Conservation (phyloP, 129 eudicot species). For the Chrysanthemum lavandulifolium region DNA sequence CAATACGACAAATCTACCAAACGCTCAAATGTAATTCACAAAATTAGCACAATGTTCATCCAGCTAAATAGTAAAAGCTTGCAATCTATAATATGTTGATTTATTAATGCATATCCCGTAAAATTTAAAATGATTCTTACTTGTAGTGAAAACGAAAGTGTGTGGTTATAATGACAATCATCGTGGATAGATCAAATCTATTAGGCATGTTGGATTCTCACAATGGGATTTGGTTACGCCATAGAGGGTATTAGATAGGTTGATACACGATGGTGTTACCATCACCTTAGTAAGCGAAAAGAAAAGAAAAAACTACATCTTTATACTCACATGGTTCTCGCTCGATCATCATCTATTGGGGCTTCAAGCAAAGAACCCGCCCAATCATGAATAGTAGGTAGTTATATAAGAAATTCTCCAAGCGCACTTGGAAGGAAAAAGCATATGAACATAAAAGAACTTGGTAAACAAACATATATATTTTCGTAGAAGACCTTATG, state of each 20-base stretch:
- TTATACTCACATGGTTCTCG: constrained; percentile 58
- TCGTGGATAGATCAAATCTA: constrained; percentile 85
- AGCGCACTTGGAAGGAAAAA: constrained; percentile 1
- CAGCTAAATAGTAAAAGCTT: not conserved
- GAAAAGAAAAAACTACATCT: not conserved
- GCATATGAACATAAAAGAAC: not conserved
- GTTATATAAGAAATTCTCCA: constrained; percentile 12
- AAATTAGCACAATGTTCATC: constrained; percentile 10
- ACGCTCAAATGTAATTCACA: constrained; percentile 13
- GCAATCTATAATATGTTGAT: not conserved
- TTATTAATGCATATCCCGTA: constrained; percentile 13
- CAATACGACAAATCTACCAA: constrained; percentile 82
- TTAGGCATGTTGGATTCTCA: constrained; percentile 68
- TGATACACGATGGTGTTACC: constrained; percentile 5
- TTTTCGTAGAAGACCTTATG: constrained; percentile 39
- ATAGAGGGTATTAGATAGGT: constrained; percentile 19
- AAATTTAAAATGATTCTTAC: constrained; percentile 37
- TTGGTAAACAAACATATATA: not conserved
- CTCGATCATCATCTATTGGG: constrained; percentile 74
- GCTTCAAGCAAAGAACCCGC: constrained; percentile 87
- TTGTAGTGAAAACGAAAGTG: constrained; percentile 82
- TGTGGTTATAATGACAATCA: constrained; percentile 89
- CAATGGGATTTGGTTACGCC: constrained; percentile 70
- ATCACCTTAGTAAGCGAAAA: not conserved
- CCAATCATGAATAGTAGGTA: constrained; percentile 54